Evolutionary conservation across 176 grass and related monocot genomes (phyloP), one percentile per base, ranked within the genome.

Genomic region (Hsuehochloa calcarea): DNA sequence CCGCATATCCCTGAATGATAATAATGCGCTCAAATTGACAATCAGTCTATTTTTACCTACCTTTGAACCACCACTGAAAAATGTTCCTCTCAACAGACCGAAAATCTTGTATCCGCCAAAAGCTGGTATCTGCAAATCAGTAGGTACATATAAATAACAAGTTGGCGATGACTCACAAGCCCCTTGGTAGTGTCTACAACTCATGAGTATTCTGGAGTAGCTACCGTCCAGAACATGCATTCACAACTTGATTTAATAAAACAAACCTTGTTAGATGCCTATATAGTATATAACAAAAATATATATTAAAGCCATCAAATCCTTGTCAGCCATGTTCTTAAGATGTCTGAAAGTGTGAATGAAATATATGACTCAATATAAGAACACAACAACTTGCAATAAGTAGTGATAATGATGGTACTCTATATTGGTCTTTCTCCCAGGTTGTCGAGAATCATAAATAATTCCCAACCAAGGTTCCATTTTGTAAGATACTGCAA

Each of bases 31-130:
- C 10, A 46, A 47, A 70, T 43, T 51, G 14, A 75, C 51, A 37
- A 19, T 20, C 13, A 27, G 26, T 35, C 65, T 68, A 41, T 49
- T 67, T 87, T 78, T 98, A 95, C 95, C 92, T 98, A 95, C 95
- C 92, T 95, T 89, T 37, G 91, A 95, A 75, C 87, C 82, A 75
- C 89, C 92, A 81, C 88, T 58, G 52, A 94, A 90, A 77, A 94
- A 85, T 89, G 80, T 68, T 90, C 93, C 93, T 91, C 85, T 98
- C 68, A 95, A 79, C 54, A 98, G 83, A 79, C 84, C 75, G 12
- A 75, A 96, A 65, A 90, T 80, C 85, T 99, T 94, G 88, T 99
- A 99, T 47, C 64, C 93, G 82, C 86, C 93, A 89, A 96, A 98
- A 58, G 81, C 86, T 44, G 93, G 96, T 86, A 99, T 99, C 96